A percentile compares a stretch with the other conserved stretches of the same genome.
These are phyloP conservation scores for Blastobotrys mokoenaii DNA, from an alignment of 805 yeast species.

Conservation along the genomic window DNA sequence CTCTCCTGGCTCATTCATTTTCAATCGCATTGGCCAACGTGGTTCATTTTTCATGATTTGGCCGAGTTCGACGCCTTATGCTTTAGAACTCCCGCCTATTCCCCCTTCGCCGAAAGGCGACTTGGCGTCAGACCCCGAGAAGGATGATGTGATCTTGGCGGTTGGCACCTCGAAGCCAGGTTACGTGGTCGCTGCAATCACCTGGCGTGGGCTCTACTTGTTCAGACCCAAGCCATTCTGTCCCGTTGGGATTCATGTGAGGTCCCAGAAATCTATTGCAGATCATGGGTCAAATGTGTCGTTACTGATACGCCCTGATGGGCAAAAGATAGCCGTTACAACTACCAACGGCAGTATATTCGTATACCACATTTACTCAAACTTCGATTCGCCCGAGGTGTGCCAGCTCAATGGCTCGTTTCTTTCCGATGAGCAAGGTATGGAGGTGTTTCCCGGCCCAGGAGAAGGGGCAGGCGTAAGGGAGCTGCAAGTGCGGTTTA, in stretches of 20 bases:
- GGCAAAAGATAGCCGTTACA: constrained; percentile 30
- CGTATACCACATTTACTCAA: constrained; percentile 8
- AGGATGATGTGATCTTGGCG: constrained; percentile 30
- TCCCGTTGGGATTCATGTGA: constrained; percentile 40
- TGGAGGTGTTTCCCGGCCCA: constrained; percentile 27
- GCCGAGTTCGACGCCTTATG: constrained; percentile 27
- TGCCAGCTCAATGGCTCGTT: neutral
- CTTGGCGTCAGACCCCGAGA: constrained; percentile 6
- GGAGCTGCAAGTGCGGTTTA: constrained; percentile 23
- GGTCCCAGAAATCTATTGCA: constrained; percentile 37
- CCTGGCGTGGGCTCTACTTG: constrained; percentile 32
- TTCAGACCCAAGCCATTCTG: constrained; percentile 36
- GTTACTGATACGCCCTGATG: constrained; percentile 36
- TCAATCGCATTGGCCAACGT: too few relatives aligned
- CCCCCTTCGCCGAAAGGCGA: constrained; percentile 5
- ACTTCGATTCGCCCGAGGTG: neutral
- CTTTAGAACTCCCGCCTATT: constrained; percentile 20
- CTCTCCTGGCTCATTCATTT: too few relatives aligned
- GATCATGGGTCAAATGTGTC: constrained; percentile 40
- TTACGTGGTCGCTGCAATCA: constrained; percentile 29
- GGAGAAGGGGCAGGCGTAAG: constrained; percentile 33
- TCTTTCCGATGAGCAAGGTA: neutral
- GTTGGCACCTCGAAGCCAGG: constrained; percentile 24
- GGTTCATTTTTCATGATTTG: constrained; percentile 21
- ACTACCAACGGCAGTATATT: constrained; percentile 17